Evolutionary conservation across 1,284 basidiomycete genomes (phyloP).

Genomic region (Sporisorium scitamineum): DNA sequence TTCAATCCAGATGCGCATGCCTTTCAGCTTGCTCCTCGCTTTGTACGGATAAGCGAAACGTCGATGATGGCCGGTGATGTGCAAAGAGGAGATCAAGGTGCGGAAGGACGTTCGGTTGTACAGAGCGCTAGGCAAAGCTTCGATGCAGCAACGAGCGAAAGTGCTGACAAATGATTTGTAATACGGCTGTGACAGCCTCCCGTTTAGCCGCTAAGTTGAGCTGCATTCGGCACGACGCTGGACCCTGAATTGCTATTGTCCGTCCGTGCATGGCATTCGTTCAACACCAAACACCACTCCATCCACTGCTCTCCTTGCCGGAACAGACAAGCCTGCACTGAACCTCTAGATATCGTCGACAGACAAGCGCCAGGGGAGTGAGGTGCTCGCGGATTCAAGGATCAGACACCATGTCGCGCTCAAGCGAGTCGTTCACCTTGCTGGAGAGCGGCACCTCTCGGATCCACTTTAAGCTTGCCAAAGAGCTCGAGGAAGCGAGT

Average conservation of each 20-base stretch:
- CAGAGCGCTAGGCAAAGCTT: neutral
- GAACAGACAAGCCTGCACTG: no score
- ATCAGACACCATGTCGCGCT: conserved; percentile 12
- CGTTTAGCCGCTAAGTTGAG: conserved; percentile 10
- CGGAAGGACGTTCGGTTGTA: neutral
- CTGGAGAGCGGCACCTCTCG: conserved; percentile 52
- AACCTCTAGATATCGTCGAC: no score
- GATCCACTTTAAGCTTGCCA: conserved; percentile 51
- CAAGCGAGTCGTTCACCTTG: conserved; percentile 36
- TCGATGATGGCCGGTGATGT: neutral
- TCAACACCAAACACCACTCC: neutral
- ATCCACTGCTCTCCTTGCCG: no score
- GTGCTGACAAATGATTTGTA: conserved; percentile 19
- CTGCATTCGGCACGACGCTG: conserved; percentile 2
- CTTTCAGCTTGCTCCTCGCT: conserved; percentile 1
- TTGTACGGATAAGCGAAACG: neutral
- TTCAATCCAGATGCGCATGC: conserved; percentile 11
- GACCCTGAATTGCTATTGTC: conserved; percentile 23
- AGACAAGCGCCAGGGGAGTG: no score
- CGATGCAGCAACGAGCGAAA: neutral
- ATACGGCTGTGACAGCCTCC: conserved; percentile 1
- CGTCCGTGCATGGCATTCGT: conserved; percentile 3
- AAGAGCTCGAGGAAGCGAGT: conserved; percentile 35
- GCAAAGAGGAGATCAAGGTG: neutral
- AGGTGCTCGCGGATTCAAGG: neutral